Conservation (phyloP, 2,329 filamentous ascomycete genomes). For the Hyphodiscus sp. region DNA sequence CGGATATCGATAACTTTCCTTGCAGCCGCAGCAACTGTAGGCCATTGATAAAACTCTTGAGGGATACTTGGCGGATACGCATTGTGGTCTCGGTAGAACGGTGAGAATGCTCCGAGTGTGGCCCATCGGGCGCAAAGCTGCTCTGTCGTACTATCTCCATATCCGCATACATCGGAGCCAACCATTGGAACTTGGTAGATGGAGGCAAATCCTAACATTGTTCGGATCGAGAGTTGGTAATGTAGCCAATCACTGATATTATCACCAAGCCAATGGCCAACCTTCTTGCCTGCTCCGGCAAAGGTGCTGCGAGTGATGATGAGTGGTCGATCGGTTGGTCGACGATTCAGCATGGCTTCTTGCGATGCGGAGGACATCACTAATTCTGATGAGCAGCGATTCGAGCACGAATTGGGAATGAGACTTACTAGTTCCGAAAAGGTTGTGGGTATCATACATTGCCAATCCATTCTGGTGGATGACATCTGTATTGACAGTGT, state of each 20-base stretch:
- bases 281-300: conserved; percentile 59
- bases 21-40: conserved; percentile 54
- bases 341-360: conserved; percentile 58
- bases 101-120: conserved; percentile 63
- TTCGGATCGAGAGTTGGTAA: conserved; percentile 52
- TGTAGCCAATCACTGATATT: conserved; percentile 53
- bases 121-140: conserved; percentile 72
- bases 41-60: conserved; percentile 72
- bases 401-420: neutral
- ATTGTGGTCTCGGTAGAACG: conserved; percentile 74
- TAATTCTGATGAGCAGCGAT: conserved; percentile 9
- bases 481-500: conserved; percentile 61
- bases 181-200: conserved; percentile 65
- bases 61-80: conserved; percentile 38
- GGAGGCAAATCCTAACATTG: conserved; percentile 54
- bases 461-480: conserved; percentile 60
- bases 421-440: conserved; percentile 57
- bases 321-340: conserved; percentile 58
- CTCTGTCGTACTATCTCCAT: conserved; percentile 58
- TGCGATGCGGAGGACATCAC: conserved; percentile 66
- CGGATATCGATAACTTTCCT: conserved; percentile 63
- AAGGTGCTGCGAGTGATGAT: conserved; percentile 74
- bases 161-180: conserved; percentile 73
- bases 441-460: conserved; percentile 71
- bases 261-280: conserved; percentile 56